Base-by-base conservation (phyloP, 768 basidiomycete species). In the Stropharia rugosoannulata region DNA sequence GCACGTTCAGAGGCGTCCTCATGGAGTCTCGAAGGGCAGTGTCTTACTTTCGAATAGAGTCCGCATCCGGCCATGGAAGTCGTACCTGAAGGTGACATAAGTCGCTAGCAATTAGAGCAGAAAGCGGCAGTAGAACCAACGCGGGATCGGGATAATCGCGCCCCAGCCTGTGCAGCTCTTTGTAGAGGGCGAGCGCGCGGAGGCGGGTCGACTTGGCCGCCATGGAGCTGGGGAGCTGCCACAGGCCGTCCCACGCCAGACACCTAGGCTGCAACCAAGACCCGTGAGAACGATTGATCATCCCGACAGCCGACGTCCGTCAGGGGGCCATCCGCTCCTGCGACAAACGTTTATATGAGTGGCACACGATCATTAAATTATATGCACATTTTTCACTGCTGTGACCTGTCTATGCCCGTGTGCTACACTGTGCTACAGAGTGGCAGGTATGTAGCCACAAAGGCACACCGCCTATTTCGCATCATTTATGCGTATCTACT, bases 101-200 rank as follows among this genome's bases (percentile, higher is more conserved):
- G 57, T 57, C 45, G 56, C 37, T 42, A 45, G 44, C 41, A 19
- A 32, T 9, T 27, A 40, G 42, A 39, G 18, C 22, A 42, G 22
- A 51, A 32, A 49, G 43, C 49, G 57, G 54, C 59, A 43, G 59
- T 54, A 37, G 44, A 55, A 80, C 84, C 69, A 64, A 93, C 91
- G 82, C 80, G 44, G 89, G 84, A 66, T 94, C 91, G 36, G 88
- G 88, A 60, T 93, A 92, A 45, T 93, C 90, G 56, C 87, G 79
- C 3, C 91, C 90, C 1, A 94, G 80, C 54, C 89, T 78, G 60
- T 87, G 85, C 7, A 94, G 79, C 65, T 93, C 89, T 65, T 93
- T 94, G 75, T 93, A 94, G 29, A 93, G 72, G 0, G 84, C 78
- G 6, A 92, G 71, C 1, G 84, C 89, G 36, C 89, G 81, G 41